Evolutionary conservation across 129 eudicot species (phyloP), one percentile per base, ranked within the genome.

Genomic region (Rutidosis leptorrhynchoides): DNA sequence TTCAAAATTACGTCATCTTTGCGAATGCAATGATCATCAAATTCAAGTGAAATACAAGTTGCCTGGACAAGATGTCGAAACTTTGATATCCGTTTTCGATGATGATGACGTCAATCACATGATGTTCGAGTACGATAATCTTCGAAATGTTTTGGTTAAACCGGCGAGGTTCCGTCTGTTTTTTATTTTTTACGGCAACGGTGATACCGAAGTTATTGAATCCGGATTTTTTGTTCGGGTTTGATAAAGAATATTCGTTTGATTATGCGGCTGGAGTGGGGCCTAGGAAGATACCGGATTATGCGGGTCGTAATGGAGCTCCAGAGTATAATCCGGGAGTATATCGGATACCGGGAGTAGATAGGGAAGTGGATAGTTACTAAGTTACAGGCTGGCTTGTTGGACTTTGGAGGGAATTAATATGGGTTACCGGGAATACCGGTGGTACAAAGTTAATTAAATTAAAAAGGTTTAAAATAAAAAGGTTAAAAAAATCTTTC

Each of bases 91-190:
- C 14, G 14, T 84, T n/a, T 60, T 79, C 35, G 77, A 84, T 71
- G 90, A 78, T 23, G 86, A 78, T 10, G 90, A 84, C 54, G 72
- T 78, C 32, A 73, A 76, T 53, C 81, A 81, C 73, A 84, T 84
- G 90, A 84, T 84, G 87, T 69, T 76, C 14, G 86, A 84, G 74
- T 84, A 84, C 76, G 86, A 81, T 48, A 79, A 74, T 74, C 48
- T 84, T 48, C 83, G 62, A 64, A 51, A 29, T 53, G 61, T 37
- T 17, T 72, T 82, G n/a, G 12, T 64, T 64, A 77, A 66, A 48
- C 79, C 90, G 29, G 65, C 72, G 25, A 58, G 92, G 58, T 68
- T 85, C 7, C 80, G 87, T 4, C 57, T 82, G 2, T 85, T 85
- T 4, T 4, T 16, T 64, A 3, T 40, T 85, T 32, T 77, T 74